Percentiles rank a stretch among this genome's conserved stretches.
These are phyloP conservation scores for Phytophthora macrochlamydospora DNA, from an alignment of 352 stramenopile species.

Conservation along the genomic window DNA sequence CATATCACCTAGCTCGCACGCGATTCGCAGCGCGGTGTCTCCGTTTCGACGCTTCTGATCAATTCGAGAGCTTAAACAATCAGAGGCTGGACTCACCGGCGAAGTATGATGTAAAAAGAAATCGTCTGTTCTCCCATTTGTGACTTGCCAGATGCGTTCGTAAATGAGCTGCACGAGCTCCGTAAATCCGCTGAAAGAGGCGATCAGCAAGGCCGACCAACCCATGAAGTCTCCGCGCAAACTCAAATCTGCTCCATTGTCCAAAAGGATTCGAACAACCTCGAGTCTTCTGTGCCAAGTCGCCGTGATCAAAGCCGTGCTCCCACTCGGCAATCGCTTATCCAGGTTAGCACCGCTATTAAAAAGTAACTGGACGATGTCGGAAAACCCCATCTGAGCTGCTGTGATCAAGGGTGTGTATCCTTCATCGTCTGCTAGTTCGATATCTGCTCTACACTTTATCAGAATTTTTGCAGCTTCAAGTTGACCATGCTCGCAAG, in stretches of 20 bases:
- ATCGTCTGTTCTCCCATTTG: background rate
- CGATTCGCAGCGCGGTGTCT: no score
- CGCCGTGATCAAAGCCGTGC: slow-evolving; percentile 12
- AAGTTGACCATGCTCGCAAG: slow-evolving; percentile 12
- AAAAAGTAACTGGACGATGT: slow-evolving; percentile 13
- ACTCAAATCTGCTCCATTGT: slow-evolving; percentile 7
- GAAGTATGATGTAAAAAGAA: background rate
- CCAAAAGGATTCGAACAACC: slow-evolving; percentile 12
- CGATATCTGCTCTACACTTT: slow-evolving; percentile 4
- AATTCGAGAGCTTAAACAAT: no score
- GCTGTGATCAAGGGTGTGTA: slow-evolving; percentile 17
- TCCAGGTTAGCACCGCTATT: slow-evolving; percentile 2
- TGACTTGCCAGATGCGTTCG: slow-evolving; percentile 3
- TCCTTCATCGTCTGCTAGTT: slow-evolving; percentile 11
- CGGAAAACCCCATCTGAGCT: slow-evolving; percentile 10
- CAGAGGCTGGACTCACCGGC: background rate
- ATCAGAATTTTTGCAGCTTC: slow-evolving; percentile 3
- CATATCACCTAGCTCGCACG: no score
- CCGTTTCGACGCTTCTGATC: no score
- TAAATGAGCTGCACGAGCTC: slow-evolving; percentile 20
- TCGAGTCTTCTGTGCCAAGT: slow-evolving; percentile 6
- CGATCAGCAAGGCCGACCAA: slow-evolving; percentile 2
- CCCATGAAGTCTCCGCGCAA: slow-evolving; percentile 14
- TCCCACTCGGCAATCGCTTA: slow-evolving; percentile 3
- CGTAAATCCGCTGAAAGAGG: slow-evolving; percentile 5